Percentiles rank a stretch among this genome's conserved stretches.
Conservation (phyloP, 2,329 filamentous ascomycete species). For the Graphium sp. region DNA sequence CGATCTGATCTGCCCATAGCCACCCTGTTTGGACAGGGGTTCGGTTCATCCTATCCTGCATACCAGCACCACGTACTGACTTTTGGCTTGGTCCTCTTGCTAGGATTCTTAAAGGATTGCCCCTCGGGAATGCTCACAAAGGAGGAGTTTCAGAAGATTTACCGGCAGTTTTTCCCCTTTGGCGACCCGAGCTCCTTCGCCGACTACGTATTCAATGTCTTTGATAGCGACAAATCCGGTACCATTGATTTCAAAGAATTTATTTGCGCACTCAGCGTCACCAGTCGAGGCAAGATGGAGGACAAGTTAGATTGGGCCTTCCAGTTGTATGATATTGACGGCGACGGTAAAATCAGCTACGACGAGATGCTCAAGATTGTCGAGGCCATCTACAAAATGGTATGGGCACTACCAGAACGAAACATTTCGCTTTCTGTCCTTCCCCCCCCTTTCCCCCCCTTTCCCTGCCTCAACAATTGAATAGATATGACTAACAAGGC, state of each 20-base stretch:
- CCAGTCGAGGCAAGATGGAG: constrained; percentile 95
- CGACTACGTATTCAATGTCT: constrained; percentile 98
- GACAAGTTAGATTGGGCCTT: constrained; percentile 99
- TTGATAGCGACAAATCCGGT: constrained; percentile 92
- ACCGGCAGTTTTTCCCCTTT: constrained; percentile 98
- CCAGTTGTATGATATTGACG: constrained; percentile 97
- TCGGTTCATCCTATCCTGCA: too few relatives aligned
- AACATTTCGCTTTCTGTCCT: constrained; percentile 7
- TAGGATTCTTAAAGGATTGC: constrained; percentile 96
- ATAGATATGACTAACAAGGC: too few relatives aligned
- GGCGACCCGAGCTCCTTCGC: constrained; percentile 94
- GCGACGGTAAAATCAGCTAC: constrained; percentile 97
- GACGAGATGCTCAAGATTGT: constrained; percentile 98
- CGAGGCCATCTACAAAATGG: constrained; percentile 99
- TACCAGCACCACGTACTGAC: neutral
- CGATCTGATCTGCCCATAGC: too few relatives aligned
- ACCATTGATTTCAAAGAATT: constrained; percentile 99
- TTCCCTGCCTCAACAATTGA: too few relatives aligned
- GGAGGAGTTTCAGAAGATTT: constrained; percentile 98
- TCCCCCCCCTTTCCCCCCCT: neutral
- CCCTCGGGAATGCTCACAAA: constrained; percentile 93
- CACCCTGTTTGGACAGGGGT: too few relatives aligned
- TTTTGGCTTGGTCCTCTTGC: constrained; percentile 2
- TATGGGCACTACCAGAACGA: too few relatives aligned
- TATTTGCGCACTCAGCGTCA: constrained; percentile 94